Base-by-base conservation (phyloP, 352 stramenopile genomes). In the Pythium periplocum region DNA sequence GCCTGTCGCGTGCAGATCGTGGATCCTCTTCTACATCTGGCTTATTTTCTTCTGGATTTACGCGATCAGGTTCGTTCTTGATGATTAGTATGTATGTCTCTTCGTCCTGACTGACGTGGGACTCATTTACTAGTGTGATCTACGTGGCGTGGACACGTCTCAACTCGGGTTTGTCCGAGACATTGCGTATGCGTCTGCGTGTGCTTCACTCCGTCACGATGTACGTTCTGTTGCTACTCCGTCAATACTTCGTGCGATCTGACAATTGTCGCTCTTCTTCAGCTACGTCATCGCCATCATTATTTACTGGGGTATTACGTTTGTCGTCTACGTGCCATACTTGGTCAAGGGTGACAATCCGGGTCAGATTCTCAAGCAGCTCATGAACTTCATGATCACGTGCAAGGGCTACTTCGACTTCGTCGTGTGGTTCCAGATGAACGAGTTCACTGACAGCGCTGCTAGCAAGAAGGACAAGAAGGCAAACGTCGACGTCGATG, bases 371-470 rank as follows among this genome's bases (percentile, higher is more conserved):
- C 59, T 94, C 8, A 65, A 64, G 38, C 80, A 94, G 60, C 77
- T 93, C 65, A 94, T 92, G 82, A 88, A 83, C 59, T 94, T 93
- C 46, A 92, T 94, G 78, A 93, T 94, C 62, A 94, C 84, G 38
- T 92, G 82, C 71, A 94, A 94, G 60, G 84, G 84, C 41, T 94
- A 94, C 67, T 92, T 94, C 53, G 84, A 94, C 57, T 92, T 94
- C 47, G 76, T 89, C 26, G 84, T 94, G 32, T 94, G 84, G 84
- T 93, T 94, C 57, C 80, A 91, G 54, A 94, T 94, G 78, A 94
- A 94, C 57, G 81, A 93, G 58, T 80, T 87, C 31, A 71, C 84
- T 32, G 77, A 83, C 44, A 60, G 59, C 64, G 75, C 57, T 31
- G 62, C 30, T 44, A 57, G 45, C 36, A 61, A 49, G 11, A 60